Evolutionary conservation across 108 stramenopile species (phyloP).

Genomic region (Parmales sp.): DNA sequence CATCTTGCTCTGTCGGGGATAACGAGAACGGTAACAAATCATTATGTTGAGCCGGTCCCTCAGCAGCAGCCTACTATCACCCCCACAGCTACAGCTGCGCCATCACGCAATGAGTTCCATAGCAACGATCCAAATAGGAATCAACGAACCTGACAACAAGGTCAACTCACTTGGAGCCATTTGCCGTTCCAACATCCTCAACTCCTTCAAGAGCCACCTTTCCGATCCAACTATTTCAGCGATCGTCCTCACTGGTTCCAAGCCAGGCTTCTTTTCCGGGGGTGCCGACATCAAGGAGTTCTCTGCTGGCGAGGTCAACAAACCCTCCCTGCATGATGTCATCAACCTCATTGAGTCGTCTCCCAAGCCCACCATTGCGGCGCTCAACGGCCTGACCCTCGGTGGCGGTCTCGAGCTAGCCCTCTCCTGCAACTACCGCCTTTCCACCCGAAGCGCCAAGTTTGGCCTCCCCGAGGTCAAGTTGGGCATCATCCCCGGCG

Average conservation of each 20-base stretch:
- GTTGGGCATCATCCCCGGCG: conserved; percentile 91
- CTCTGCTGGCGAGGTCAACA: conserved; percentile 28
- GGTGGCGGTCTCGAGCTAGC: conserved; percentile 94
- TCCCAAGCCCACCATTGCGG: conserved; percentile 87
- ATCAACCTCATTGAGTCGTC: conserved; percentile 50
- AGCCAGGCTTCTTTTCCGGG: conserved; percentile 75
- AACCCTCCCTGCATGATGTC: conserved; percentile 49
- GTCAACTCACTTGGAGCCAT: conserved; percentile 64
- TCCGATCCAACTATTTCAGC: conserved; percentile 42
- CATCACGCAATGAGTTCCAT: not conserved
- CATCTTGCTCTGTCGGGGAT: too few species aligned
- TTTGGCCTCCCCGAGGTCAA: conserved; percentile 89
- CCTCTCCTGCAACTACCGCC: conserved; percentile 82
- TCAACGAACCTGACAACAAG: conserved; percentile 13
- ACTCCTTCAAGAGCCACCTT: conserved; percentile 28
- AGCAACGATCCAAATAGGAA: not conserved
- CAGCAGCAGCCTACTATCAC: too few species aligned
- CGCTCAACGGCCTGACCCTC: conserved; percentile 71
- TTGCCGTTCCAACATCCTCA: conserved; percentile 32
- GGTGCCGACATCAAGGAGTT: conserved; percentile 98
- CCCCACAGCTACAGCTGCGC: not conserved
- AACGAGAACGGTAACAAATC: too few species aligned
- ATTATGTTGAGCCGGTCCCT: too few species aligned
- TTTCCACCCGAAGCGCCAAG: conserved; percentile 33
- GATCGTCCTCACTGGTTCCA: conserved; percentile 70